Percentiles rank a stretch among this genome's conserved stretches.
phyloP scores from a whole-genome alignment of 306 rosid genomes.

The Cucumis cinereus region DNA sequence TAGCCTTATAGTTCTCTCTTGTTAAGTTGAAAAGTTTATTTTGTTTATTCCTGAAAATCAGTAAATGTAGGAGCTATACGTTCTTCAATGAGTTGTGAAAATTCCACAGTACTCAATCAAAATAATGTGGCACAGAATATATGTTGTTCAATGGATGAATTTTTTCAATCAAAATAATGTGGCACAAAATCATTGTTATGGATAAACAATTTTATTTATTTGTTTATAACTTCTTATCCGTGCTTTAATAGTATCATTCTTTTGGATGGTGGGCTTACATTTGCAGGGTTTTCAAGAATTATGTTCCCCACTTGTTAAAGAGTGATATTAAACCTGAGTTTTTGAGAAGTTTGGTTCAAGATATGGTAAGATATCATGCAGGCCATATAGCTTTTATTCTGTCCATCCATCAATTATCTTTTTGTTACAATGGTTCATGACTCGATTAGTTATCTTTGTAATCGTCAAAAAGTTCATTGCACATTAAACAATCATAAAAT shows the following conservation, averaged over 20 bases:
- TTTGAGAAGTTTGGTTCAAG: constrained; percentile 26
- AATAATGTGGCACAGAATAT: not conserved
- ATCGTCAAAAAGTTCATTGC: not conserved
- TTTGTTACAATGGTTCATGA: not conserved
- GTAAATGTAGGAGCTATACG: not conserved
- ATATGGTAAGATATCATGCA: constrained; percentile 48
- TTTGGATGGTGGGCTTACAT: constrained; percentile 4
- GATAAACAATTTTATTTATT: not conserved
- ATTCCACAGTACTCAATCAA: not conserved
- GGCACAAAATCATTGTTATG: not conserved
- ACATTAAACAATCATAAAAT: not conserved
- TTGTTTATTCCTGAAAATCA: not conserved
- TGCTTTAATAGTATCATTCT: not conserved
- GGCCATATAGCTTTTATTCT: not conserved
- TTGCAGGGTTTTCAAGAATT: constrained; percentile 80
- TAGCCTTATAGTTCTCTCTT: not conserved
- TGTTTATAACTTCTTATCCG: not conserved
- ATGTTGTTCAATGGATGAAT: too few relatives aligned
- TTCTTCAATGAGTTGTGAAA: not conserved
- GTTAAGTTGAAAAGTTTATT: not conserved
- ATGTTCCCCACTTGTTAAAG: constrained; percentile 51
- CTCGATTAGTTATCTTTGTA: not conserved
- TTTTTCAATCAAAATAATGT: not conserved
- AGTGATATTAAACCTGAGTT: constrained; percentile 38
- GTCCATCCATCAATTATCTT: not conserved